Conservation (phyloP, 495 filamentous ascomycete species). For the Penicillium lividum region DNA sequence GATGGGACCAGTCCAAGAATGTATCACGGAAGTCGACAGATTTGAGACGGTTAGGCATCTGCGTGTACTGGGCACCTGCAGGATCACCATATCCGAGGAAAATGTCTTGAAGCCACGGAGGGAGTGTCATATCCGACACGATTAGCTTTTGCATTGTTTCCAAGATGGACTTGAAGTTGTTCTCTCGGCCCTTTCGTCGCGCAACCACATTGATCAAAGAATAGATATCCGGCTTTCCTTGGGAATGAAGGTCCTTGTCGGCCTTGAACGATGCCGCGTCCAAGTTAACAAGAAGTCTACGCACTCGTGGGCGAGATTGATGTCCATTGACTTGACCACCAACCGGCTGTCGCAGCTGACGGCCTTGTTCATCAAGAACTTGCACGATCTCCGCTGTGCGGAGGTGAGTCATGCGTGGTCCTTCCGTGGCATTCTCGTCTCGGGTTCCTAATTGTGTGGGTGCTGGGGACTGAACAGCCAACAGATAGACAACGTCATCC, state of each 20-base stretch:
- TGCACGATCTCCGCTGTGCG: slow-evolving; percentile 86
- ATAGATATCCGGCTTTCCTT: slow-evolving; percentile 76
- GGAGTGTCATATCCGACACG: slow-evolving; percentile 80
- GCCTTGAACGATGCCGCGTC: slow-evolving; percentile 77
- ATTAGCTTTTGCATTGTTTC: slow-evolving; percentile 87
- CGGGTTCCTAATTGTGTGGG: slow-evolving; percentile 57
- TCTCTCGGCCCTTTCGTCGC: slow-evolving; percentile 83
- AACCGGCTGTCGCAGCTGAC: slow-evolving; percentile 64
- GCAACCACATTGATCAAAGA: slow-evolving; percentile 84
- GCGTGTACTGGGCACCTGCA: slow-evolving; percentile 79
- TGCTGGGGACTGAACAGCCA: slow-evolving; percentile 62
- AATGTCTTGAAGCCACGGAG: slow-evolving; percentile 92
- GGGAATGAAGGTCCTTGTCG: slow-evolving; percentile 65
- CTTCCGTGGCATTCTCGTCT: slow-evolving; percentile 43
- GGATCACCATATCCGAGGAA: slow-evolving; percentile 97
- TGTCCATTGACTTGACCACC: slow-evolving; percentile 53
- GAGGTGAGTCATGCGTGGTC: slow-evolving; percentile 66
- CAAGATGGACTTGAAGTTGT: slow-evolving; percentile 95
- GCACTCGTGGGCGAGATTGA: slow-evolving; percentile 52
- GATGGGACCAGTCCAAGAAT: slow-evolving; percentile 92
- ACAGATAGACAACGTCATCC: slow-evolving; percentile 88
- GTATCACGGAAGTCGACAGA: slow-evolving; percentile 90
- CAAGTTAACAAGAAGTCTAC: slow-evolving; percentile 77
- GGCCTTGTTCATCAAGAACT: slow-evolving; percentile 84
- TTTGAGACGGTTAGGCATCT: slow-evolving; percentile 73